Percentiles rank a stretch among this genome's conserved stretches.
Evolutionary conservation across 805 yeast species (phyloP).

Genomic region (Lipomyces starkeyi): DNA sequence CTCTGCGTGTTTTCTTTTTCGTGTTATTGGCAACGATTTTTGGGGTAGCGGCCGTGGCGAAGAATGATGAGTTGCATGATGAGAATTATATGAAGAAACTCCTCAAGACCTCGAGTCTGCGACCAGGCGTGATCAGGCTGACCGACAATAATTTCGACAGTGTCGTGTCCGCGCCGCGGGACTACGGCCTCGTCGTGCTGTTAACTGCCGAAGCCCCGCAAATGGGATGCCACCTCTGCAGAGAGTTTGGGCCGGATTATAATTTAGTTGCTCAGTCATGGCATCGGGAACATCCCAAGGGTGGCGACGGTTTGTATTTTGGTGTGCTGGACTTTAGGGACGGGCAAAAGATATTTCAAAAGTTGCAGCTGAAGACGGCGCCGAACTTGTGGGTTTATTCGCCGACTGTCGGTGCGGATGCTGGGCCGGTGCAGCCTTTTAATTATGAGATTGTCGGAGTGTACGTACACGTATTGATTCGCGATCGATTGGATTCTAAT

Average conservation of each 20-base stretch:
- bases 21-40: conserved; percentile 2
- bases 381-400: conserved; percentile 74
- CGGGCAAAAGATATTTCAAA: conserved; percentile 58
- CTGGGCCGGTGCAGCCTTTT: conserved; percentile 44
- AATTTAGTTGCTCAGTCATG: conserved; percentile 68
- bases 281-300: conserved; percentile 60
- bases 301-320: conserved; percentile 64
- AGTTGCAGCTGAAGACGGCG: conserved; percentile 66
- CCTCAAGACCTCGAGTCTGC: conserved; percentile 21
- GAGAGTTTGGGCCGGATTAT: conserved; percentile 69
- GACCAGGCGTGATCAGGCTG: conserved; percentile 53
- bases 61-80: conserved; percentile 13
- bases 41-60: conserved; percentile 7
- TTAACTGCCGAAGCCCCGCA: conserved; percentile 76
- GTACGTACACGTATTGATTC: conserved; percentile 34
- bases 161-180: conserved; percentile 67
- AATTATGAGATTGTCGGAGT: conserved; percentile 27
- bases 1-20: background rate
- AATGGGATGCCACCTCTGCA: conserved; percentile 79
- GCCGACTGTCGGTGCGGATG: conserved; percentile 53
- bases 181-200: conserved; percentile 67
- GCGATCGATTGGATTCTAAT: background rate
- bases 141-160: conserved; percentile 66
- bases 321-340: conserved; percentile 74
- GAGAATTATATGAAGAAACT: conserved; percentile 22